Evolutionary conservation across 1,284 basidiomycete genomes (phyloP).

Genomic region (Fomitiporia mediterranea): DNA sequence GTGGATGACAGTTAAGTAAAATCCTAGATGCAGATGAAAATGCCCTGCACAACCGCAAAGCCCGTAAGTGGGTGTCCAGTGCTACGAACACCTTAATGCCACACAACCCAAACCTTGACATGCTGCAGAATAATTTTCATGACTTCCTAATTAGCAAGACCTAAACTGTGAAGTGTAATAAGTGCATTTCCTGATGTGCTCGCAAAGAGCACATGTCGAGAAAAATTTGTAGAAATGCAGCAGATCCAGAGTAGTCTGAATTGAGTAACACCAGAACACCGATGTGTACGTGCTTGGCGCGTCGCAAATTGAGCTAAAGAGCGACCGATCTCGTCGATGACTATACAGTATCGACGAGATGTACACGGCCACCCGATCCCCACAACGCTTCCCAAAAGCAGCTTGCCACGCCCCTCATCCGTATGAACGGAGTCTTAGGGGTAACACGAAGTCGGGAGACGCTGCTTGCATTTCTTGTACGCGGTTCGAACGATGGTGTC

Average conservation of each 20-base stretch:
- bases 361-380: slow-evolving; percentile 18
- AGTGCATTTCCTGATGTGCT: too few relatives aligned
- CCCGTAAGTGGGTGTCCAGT: too few relatives aligned
- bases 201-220: slow-evolving; percentile 6
- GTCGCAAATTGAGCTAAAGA: slow-evolving; percentile 26
- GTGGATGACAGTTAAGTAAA: too few relatives aligned
- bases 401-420: too few relatives aligned
- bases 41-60: too few relatives aligned
- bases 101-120: too few relatives aligned
- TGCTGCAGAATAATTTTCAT: too few relatives aligned
- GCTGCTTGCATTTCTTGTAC: slow-evolving; percentile 40
- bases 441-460: background rate
- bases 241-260: slow-evolving; percentile 27
- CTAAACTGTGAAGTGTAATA: too few relatives aligned
- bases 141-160: too few relatives aligned
- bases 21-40: too few relatives aligned
- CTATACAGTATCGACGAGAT: background rate
- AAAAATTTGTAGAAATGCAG: slow-evolving; percentile 19
- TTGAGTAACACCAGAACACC: slow-evolving; percentile 22
- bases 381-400: slow-evolving; percentile 20
- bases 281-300: slow-evolving; percentile 12
- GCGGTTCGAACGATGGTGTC: slow-evolving; percentile 41
- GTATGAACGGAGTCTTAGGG: background rate
- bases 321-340: slow-evolving; percentile 1
- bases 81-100: too few relatives aligned